phyloP scores from a whole-genome alignment of 140 eudicot species.

The Flaveria floridana region DNA sequence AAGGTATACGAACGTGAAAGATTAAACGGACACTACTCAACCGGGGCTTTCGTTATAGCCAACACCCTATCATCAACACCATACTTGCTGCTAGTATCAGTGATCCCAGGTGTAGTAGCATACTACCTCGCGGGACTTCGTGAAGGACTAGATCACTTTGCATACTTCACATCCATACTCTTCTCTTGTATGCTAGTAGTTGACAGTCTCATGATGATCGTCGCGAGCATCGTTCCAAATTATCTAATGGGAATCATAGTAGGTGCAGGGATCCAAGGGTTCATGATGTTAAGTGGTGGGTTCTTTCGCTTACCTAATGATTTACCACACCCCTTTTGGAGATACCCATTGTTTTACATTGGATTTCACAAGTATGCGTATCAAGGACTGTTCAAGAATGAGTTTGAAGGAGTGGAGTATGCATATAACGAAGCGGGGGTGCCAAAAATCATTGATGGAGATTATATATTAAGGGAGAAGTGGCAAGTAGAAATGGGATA shows the following conservation, averaged over 20 bases:
- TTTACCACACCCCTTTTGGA: slow-evolving; percentile 42
- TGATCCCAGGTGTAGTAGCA: slow-evolving; percentile 48
- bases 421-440: slow-evolving; percentile 22
- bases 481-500: slow-evolving; percentile 52
- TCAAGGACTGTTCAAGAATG: slow-evolving; percentile 50
- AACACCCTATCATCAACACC: slow-evolving; percentile 53
- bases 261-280: slow-evolving; percentile 54
- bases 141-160: slow-evolving; percentile 37
- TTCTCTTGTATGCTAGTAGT: slow-evolving; percentile 45
- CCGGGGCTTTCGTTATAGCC: slow-evolving; percentile 39
- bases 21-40: slow-evolving; percentile 52
- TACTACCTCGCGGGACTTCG: slow-evolving; percentile 53
- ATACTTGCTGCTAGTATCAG: slow-evolving; percentile 38
- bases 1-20: slow-evolving; percentile 54
- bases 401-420: slow-evolving; percentile 39
- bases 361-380: slow-evolving; percentile 43
- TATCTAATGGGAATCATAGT: slow-evolving; percentile 51
- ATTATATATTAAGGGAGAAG: slow-evolving; percentile 27
- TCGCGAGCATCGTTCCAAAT: slow-evolving; percentile 53
- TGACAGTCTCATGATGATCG: slow-evolving; percentile 58
- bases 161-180: slow-evolving; percentile 31
- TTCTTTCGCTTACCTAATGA: slow-evolving; percentile 47
- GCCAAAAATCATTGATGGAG: slow-evolving; percentile 24
- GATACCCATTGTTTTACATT: slow-evolving; percentile 48
- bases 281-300: slow-evolving; percentile 51